Evolutionary conservation across 2,329 filamentous ascomycete species (phyloP).

Genomic region (Beauveria asiatica): DNA sequence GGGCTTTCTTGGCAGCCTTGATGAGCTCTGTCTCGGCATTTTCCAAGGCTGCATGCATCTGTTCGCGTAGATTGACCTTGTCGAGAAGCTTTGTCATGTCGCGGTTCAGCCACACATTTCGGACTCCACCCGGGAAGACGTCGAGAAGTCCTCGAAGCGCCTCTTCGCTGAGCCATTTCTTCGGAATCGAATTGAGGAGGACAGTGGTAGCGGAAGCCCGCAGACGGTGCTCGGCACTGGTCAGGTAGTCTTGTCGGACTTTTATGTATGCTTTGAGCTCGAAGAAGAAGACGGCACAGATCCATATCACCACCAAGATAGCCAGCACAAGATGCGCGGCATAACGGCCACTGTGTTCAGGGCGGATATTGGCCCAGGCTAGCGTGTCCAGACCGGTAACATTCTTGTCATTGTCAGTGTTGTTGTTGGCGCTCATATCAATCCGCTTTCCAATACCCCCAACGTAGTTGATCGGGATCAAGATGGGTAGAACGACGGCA

Average conservation of each 20-base stretch:
- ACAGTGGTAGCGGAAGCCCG: slow-evolving; percentile 93
- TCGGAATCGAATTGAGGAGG: slow-evolving; percentile 80
- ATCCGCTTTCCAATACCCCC: slow-evolving; percentile 57
- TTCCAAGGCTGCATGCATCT: slow-evolving; percentile 66
- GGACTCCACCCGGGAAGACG: slow-evolving; percentile 89
- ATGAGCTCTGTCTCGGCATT: slow-evolving; percentile 78
- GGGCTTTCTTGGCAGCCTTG: slow-evolving; percentile 65
- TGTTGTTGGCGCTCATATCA: slow-evolving; percentile 26
- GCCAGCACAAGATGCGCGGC: slow-evolving; percentile 81
- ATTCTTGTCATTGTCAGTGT: slow-evolving; percentile 21
- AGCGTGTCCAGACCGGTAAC: slow-evolving; percentile 67
- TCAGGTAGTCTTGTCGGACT: slow-evolving; percentile 87
- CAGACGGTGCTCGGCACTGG: slow-evolving; percentile 87
- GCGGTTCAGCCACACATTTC: slow-evolving; percentile 94
- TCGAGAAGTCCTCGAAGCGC: slow-evolving; percentile 81
- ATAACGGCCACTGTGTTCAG: slow-evolving; percentile 57
- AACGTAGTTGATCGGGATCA: slow-evolving; percentile 76
- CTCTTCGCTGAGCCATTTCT: slow-evolving; percentile 81
- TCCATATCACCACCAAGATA: slow-evolving; percentile 68
- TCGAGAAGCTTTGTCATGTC: slow-evolving; percentile 76
- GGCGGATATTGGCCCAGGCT: slow-evolving; percentile 78
- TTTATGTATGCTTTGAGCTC: slow-evolving; percentile 86
- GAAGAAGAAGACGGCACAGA: slow-evolving; percentile 78
- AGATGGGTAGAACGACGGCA: slow-evolving; percentile 68
- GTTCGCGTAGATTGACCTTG: slow-evolving; percentile 70